Conservation (phyloP, 2,329 filamentous ascomycete genomes). For the Graphilbum sp. region DNA sequence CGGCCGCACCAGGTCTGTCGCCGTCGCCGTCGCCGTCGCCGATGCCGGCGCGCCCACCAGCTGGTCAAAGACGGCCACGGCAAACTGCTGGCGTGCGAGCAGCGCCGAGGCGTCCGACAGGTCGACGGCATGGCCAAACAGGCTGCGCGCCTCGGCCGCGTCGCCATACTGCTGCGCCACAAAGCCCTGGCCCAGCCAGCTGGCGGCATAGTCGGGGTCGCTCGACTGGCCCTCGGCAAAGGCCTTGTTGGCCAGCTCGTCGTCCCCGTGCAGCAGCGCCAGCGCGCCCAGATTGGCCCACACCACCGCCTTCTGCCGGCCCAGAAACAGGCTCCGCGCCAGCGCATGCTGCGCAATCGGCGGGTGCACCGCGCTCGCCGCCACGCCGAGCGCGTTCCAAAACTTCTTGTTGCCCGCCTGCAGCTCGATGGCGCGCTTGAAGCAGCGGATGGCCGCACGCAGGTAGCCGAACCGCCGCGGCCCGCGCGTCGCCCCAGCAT, state of each 20-base stretch:
- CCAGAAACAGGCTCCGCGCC: slow-evolving; percentile 78
- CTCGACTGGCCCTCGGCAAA: slow-evolving; percentile 86
- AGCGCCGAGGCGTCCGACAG: slow-evolving; percentile 66
- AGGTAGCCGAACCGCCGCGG: slow-evolving; percentile 53
- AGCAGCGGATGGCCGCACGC: slow-evolving; percentile 70
- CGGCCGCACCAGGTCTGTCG: slow-evolving; percentile 60
- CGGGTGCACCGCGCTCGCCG: slow-evolving; percentile 71
- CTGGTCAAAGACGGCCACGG: slow-evolving; percentile 68
- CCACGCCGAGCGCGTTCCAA: slow-evolving; percentile 91
- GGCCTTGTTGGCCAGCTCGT: slow-evolving; percentile 72
- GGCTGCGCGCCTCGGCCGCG: slow-evolving; percentile 56
- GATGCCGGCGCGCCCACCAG: slow-evolving; percentile 42
- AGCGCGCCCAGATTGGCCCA: slow-evolving; percentile 89
- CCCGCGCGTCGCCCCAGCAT: slow-evolving; percentile 34
- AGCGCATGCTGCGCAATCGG: slow-evolving; percentile 87
- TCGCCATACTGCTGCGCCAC: slow-evolving; percentile 66
- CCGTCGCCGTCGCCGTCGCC: slow-evolving; percentile 32
- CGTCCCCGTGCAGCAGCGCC: slow-evolving; percentile 70
- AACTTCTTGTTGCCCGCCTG: slow-evolving; percentile 91
- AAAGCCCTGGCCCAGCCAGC: slow-evolving; percentile 86
- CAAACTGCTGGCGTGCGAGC: slow-evolving; percentile 62
- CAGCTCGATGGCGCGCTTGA: slow-evolving; percentile 90
- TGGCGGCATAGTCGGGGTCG: slow-evolving; percentile 83
- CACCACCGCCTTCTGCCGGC: slow-evolving; percentile 66
- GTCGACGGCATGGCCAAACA: slow-evolving; percentile 90